Base-by-base conservation (phyloP, 805 yeast genomes). In the Wickerhamomyces ciferrii region DNA sequence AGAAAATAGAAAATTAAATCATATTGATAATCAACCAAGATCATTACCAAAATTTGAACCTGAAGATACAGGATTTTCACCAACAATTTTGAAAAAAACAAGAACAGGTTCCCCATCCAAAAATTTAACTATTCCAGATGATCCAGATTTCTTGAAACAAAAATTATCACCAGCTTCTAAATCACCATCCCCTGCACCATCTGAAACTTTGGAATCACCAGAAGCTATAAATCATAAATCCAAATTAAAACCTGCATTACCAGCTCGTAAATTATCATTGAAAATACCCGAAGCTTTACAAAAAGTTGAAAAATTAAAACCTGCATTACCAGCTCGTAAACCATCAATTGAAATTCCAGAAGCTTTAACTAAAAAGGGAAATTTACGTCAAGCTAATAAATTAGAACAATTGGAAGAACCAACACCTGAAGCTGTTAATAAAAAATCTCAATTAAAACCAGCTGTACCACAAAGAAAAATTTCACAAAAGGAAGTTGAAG, bases 261-360 rank as follows among this genome's bases (percentile, higher is more conserved):
- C 58, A 4, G 19, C 32, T 2, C 45, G 58, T 21, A 55, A 58
- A 29, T 50, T 50, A 8, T 53, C 58, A 1, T 5, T 45, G 4
- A 47, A 53, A 3, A 38, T 52, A 0, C 60, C 60, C 7, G 63
- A 59, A 41, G 61, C 59, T 4, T 32, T 58, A 15, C 35, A 41
- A 37, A 51, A 43, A 40, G 41, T 46, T 27, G 47, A 48, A 18
- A 41, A 32, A 9, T 36, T 59, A 25, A 59, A 57, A 39, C 60
- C 62, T 10, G 47, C 58, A 13, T 46, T 48, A 13, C 60, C 60
- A 2, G 17, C 42, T 2, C 45, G 61, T 9, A 58, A 58, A 38
- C 50, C 51, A 18, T 55, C 62, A 0, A 24, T 44, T 9, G 43
- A 53, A 23, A 44, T 56, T 11, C 53, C 59, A 8, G 62, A 58